Percentiles rank a stretch among this genome's conserved stretches.
phyloP scores from a whole-genome alignment of 2,329 filamentous ascomycete species.

The Chrysoporthe deuterocubensis region DNA sequence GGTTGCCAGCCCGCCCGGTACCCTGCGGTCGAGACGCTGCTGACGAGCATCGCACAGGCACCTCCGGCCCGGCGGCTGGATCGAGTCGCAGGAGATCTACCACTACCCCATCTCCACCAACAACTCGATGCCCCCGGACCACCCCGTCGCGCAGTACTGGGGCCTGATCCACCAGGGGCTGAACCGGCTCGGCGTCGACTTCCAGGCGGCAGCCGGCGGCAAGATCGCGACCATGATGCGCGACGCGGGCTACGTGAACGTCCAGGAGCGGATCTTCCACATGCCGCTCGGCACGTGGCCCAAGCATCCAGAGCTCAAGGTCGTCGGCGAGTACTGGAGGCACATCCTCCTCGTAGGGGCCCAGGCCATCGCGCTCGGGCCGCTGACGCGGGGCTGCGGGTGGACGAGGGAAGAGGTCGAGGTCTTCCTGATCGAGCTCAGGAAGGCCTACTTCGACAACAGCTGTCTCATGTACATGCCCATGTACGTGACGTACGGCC shows the following conservation, averaged over 20 bases:
- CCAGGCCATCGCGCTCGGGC: slow-evolving; percentile 48
- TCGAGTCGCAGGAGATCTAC: slow-evolving; percentile 55
- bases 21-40: background rate
- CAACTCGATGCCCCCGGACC: slow-evolving; percentile 46
- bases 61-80: slow-evolving; percentile 52
- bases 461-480: slow-evolving; percentile 56
- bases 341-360: slow-evolving; percentile 47
- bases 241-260: slow-evolving; percentile 49
- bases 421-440: slow-evolving; percentile 40
- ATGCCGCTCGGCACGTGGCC: slow-evolving; percentile 53
- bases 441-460: slow-evolving; percentile 41
- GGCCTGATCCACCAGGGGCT: slow-evolving; percentile 35
- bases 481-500: slow-evolving; percentile 57
- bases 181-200: slow-evolving; percentile 45
- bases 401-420: slow-evolving; percentile 43
- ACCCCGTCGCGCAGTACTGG: slow-evolving; percentile 41
- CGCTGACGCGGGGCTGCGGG: slow-evolving; percentile 40
- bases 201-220: slow-evolving; percentile 38
- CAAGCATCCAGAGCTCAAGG: slow-evolving; percentile 45
- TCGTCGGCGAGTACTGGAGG: slow-evolving; percentile 50
- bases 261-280: slow-evolving; percentile 47
- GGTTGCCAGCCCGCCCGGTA: slow-evolving; percentile 10
- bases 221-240: slow-evolving; percentile 43
- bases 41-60: slow-evolving; percentile 37
- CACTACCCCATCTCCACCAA: slow-evolving; percentile 48